Percentiles rank a stretch among this genome's conserved stretches.
Conservation (phyloP, 1,284 basidiomycete genomes). For the Ustilago cynodontis region DNA sequence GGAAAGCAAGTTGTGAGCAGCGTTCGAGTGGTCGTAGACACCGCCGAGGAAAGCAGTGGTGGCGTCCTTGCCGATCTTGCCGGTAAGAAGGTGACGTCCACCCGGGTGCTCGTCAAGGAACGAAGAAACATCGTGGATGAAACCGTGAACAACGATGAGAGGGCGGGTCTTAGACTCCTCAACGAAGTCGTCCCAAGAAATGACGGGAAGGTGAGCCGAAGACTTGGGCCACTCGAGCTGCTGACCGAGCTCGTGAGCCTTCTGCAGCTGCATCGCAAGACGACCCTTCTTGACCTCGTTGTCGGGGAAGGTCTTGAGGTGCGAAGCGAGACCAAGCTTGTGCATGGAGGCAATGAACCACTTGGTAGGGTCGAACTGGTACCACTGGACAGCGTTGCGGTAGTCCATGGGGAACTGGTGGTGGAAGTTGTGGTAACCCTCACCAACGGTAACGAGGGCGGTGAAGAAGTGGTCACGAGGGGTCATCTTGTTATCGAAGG, state of each 20-base stretch:
- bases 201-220: constrained; percentile 64
- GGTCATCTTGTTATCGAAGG: constrained; percentile 69
- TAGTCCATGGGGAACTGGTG: constrained; percentile 70
- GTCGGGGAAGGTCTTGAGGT: constrained; percentile 69
- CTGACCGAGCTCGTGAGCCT: constrained; percentile 53
- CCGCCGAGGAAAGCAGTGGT: constrained; percentile 68
- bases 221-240: constrained; percentile 64
- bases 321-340: constrained; percentile 63
- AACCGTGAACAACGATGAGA: constrained; percentile 65
- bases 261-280: constrained; percentile 66
- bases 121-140: constrained; percentile 66
- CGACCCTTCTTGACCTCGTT: constrained; percentile 69
- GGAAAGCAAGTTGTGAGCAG: constrained; percentile 67
- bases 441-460: constrained; percentile 67
- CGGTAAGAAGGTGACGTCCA: constrained; percentile 62
- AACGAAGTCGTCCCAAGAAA: constrained; percentile 68
- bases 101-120: constrained; percentile 69
- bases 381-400: constrained; percentile 68
- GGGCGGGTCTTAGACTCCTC: constrained; percentile 66
- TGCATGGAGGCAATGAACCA: constrained; percentile 66
- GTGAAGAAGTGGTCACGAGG: constrained; percentile 69
- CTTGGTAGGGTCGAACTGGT: constrained; percentile 70
- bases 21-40: constrained; percentile 68
- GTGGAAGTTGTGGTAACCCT: constrained; percentile 70
- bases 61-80: constrained; percentile 67